These are phyloP conservation scores for Pseudopyricularia javanii DNA, from an alignment of 2,329 filamentous ascomycete species.

Conservation along the genomic window DNA sequence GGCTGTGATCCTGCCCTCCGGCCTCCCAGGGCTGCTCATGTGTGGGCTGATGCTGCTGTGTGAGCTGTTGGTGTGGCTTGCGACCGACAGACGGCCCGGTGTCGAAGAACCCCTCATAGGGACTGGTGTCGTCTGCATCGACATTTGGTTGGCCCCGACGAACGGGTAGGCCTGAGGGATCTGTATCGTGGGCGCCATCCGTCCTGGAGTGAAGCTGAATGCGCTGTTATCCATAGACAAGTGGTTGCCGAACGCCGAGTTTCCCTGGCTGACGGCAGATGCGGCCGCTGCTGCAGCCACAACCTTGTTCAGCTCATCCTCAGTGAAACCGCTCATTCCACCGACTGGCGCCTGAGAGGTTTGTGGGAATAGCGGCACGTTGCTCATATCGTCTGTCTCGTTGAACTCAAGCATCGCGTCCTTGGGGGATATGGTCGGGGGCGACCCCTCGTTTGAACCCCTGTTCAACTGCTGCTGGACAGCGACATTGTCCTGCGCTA, in stretches of 20 bases:
- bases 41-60: not conserved
- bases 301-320: slow-evolving; percentile 26
- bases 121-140: slow-evolving; percentile 1
- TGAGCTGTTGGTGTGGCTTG: not conserved
- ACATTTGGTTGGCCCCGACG: slow-evolving; percentile 12
- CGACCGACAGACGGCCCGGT: slow-evolving; percentile 6
- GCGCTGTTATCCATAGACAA: slow-evolving; percentile 9
- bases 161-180: slow-evolving; percentile 41
- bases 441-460: slow-evolving; percentile 22
- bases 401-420: slow-evolving; percentile 81
- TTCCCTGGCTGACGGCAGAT: slow-evolving; percentile 7
- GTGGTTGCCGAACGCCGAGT: slow-evolving; percentile 10
- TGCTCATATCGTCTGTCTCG: slow-evolving; percentile 52
- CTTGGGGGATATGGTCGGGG: slow-evolving; percentile 91
- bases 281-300: not conserved
- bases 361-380: slow-evolving; percentile 60
- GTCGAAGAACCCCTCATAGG: slow-evolving; percentile 3
- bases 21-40: slow-evolving; percentile 29
- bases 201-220: slow-evolving; percentile 19
- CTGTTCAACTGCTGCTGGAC: slow-evolving; percentile 25
- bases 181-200: slow-evolving; percentile 22
- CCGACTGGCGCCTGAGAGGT: slow-evolving; percentile 32
- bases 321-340: slow-evolving; percentile 20
- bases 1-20: slow-evolving; percentile 47
- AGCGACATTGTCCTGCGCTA: slow-evolving; percentile 41